Evolutionary conservation across 371 early-diverging fungal species (phyloP).

Genomic region (Mortierella sp.): DNA sequence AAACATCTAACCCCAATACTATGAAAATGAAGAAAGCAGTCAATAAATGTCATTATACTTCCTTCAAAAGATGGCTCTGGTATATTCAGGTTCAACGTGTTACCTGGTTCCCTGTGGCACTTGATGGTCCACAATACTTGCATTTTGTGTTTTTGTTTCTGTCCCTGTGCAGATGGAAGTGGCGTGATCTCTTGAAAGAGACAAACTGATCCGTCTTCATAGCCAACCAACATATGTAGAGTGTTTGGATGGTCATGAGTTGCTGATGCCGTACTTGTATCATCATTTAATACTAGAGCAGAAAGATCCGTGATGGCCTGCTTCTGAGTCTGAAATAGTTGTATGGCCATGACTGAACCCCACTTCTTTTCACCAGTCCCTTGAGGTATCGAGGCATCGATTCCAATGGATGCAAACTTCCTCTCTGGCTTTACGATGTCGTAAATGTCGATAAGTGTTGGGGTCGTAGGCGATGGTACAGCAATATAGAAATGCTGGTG

Average conservation of each 20-base stretch:
- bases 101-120: constrained; percentile 51
- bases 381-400: not conserved
- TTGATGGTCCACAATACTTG: constrained; percentile 40
- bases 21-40: not conserved
- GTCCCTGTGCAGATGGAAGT: not conserved
- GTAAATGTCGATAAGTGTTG: constrained; percentile 41
- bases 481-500: constrained; percentile 45
- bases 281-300: not conserved
- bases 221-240: constrained; percentile 36
- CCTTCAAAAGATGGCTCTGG: not conserved
- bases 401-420: constrained; percentile 32
- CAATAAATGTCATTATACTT: not conserved
- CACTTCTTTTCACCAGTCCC: constrained; percentile 21
- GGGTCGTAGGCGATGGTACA: constrained; percentile 40
- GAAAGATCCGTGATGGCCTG: not conserved
- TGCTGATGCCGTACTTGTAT: not conserved
- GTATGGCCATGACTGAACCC: constrained; percentile 52
- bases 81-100: not conserved
- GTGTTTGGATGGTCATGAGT: no score
- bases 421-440: constrained; percentile 50
- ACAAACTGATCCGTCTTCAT: constrained; percentile 42
- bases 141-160: constrained; percentile 30
- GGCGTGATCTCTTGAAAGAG: constrained; percentile 22
- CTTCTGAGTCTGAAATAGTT: constrained; percentile 12
- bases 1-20: constrained; percentile 41